Percentiles rank a stretch among this genome's conserved stretches.
phyloP scores from a whole-genome alignment of 768 basidiomycete genomes.

The Psilocybe sp. region DNA sequence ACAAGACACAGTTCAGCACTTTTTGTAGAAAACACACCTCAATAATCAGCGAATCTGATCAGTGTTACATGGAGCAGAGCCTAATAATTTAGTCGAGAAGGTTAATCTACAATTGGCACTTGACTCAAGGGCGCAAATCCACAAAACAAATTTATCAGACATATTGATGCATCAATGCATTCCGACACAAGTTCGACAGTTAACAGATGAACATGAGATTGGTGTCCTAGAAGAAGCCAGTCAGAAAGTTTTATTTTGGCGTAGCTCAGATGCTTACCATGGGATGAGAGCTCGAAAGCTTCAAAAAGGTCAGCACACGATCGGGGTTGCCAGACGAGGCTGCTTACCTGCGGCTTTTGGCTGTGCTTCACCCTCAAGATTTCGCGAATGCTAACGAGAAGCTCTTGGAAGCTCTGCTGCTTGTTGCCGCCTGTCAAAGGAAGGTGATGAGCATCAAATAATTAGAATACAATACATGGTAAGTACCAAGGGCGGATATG shows the following conservation, averaged over 20 bases:
- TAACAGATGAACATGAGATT: constrained; percentile 37
- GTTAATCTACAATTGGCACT: too few species aligned
- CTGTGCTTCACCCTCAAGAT: constrained; percentile 38
- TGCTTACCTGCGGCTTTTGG: constrained; percentile 39
- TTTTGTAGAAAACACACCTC: too few species aligned
- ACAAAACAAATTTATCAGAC: background rate
- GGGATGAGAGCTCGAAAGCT: constrained; percentile 38
- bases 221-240: constrained; percentile 33
- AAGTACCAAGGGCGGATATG: constrained; percentile 50
- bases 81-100: too few species aligned
- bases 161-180: too few species aligned
- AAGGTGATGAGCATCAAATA: background rate
- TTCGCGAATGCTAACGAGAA: constrained; percentile 35
- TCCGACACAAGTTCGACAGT: constrained; percentile 2
- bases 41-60: too few species aligned
- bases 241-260: background rate
- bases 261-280: constrained; percentile 29
- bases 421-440: constrained; percentile 31
- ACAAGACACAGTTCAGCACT: too few species aligned
- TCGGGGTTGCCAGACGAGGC: background rate
- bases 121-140: background rate
- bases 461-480: background rate
- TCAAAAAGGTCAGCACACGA: constrained; percentile 19
- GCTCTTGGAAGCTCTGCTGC: constrained; percentile 41
- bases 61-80: too few species aligned